Evolutionary conservation across 345 rosid genomes (phyloP).

Genomic region (Microthlaspi erraticum): DNA sequence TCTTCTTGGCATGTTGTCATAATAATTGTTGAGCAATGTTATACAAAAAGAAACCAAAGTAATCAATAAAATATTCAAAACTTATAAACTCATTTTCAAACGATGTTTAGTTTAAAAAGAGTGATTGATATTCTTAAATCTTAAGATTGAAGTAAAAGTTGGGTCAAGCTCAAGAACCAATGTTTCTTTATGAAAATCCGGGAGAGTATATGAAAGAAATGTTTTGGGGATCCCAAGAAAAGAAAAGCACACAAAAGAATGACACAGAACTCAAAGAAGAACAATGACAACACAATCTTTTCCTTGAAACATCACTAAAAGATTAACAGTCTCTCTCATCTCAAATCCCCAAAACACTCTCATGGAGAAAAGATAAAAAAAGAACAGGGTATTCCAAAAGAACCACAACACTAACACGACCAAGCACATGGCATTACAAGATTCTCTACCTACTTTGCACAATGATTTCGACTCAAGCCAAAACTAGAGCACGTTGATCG

Average conservation of each 20-base stretch:
- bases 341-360: constrained; percentile 40
- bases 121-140: constrained; percentile 37
- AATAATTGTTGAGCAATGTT: constrained; percentile 2
- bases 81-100: constrained; percentile 20
- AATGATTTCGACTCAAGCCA: constrained; percentile 8
- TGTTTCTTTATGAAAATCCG: constrained; percentile 45
- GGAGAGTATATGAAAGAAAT: constrained; percentile 34
- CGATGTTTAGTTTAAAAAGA: constrained; percentile 13
- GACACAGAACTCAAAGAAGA: constrained; percentile 47
- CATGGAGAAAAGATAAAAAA: constrained; percentile 25
- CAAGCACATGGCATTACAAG: constrained; percentile 39
- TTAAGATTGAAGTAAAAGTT: constrained; percentile 43
- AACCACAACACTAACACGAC: constrained; percentile 37
- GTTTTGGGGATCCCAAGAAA: constrained; percentile 48
- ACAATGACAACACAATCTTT: constrained; percentile 44
- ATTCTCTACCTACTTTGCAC: constrained; percentile 31
- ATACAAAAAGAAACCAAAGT: not conserved
- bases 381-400: constrained; percentile 25
- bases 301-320: constrained; percentile 28
- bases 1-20: constrained; percentile 31
- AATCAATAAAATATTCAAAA: constrained; percentile 27
- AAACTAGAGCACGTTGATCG: not conserved
- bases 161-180: constrained; percentile 44
- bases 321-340: constrained; percentile 23
- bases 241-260: constrained; percentile 36